These are phyloP conservation scores for Oryza longistaminata DNA, from an alignment of 176 grass and related monocot genomes.

Conservation along the genomic window DNA sequence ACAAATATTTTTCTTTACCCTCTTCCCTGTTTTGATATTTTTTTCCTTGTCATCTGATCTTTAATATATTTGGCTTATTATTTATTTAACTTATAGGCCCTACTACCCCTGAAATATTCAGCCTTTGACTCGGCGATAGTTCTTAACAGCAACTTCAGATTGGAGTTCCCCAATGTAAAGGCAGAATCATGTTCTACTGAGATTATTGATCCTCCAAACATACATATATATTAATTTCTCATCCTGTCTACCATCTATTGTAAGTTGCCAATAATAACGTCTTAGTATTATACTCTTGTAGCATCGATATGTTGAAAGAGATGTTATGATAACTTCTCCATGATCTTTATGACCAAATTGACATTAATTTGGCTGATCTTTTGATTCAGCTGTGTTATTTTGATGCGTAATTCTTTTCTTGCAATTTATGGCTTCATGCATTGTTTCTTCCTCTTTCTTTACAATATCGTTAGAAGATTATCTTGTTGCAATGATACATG, in stretches of 20 bases:
- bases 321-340: slow-evolving; percentile 9
- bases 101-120: slow-evolving; percentile 27
- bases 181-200: neutral
- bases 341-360: slow-evolving; percentile 3
- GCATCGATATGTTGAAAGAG: neutral
- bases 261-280: neutral
- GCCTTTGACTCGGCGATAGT: neutral
- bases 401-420: neutral
- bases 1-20: neutral
- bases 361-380: neutral
- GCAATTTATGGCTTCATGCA: neutral
- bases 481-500: neutral
- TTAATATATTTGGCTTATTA: slow-evolving; percentile 6
- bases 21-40: neutral
- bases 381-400: neutral
- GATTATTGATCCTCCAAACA: neutral
- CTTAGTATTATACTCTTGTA: neutral
- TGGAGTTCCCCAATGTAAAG: neutral
- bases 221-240: neutral
- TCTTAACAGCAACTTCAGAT: slow-evolving; percentile 14
- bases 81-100: slow-evolving; percentile 14
- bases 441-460: neutral
- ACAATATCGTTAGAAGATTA: neutral
- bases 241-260: slow-evolving; percentile 2
- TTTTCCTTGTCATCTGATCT: neutral